phyloP scores from a whole-genome alignment of 1,284 basidiomycete species.

The Abortiporus biennis region DNA sequence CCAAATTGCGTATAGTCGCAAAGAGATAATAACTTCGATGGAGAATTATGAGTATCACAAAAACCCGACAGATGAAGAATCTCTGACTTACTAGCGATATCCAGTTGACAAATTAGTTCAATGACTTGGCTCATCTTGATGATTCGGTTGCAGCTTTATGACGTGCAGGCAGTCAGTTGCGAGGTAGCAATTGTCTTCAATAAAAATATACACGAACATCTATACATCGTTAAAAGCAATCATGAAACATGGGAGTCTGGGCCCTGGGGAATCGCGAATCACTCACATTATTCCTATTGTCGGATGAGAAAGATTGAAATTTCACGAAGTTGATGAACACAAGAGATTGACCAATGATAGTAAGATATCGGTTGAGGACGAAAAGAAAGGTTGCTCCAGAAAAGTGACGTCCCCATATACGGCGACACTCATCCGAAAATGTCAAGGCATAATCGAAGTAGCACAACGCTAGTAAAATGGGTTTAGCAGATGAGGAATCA shows the following conservation, averaged over 20 bases:
- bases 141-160: slow-evolving; percentile 10
- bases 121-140: slow-evolving; percentile 9
- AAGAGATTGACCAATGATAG: slow-evolving; percentile 9
- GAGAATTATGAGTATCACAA: no score
- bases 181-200: no score
- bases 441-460: slow-evolving; percentile 16
- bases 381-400: slow-evolving; percentile 12
- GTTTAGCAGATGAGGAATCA: no score
- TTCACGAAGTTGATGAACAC: slow-evolving; percentile 10
- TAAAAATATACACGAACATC: slow-evolving; percentile 5
- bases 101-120: slow-evolving; percentile 1
- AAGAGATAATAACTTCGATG: slow-evolving; percentile 15
- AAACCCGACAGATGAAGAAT: no score
- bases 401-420: slow-evolving; percentile 15
- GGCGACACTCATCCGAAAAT: slow-evolving; percentile 11
- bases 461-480: slow-evolving; percentile 14
- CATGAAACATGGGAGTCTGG: no score
- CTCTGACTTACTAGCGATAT: neutral
- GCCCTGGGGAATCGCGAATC: neutral
- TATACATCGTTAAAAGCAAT: neutral
- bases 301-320: neutral
- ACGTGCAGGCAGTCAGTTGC: neutral
- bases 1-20: slow-evolving; percentile 18
- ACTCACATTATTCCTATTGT: neutral
- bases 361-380: slow-evolving; percentile 15